Evolutionary conservation across 1,284 basidiomycete species (phyloP), one percentile per base, ranked within the genome.

Genomic region (Ganoderma sp.): DNA sequence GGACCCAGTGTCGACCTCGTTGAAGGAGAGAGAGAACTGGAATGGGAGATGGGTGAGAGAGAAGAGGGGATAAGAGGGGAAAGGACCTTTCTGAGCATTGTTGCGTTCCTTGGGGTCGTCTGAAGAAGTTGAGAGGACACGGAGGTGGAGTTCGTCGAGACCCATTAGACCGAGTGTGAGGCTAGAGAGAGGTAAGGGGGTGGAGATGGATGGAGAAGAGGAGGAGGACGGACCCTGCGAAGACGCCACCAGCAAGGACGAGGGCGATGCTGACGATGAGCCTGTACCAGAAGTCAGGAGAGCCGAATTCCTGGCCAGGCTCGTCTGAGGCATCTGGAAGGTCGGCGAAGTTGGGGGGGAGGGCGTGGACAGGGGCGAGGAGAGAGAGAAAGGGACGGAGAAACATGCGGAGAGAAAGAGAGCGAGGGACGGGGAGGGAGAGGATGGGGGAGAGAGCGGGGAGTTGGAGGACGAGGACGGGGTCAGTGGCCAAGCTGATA

Each of bases 131-230:
- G 93, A 84, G 32, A 97, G 84, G 0, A 98, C 96, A 37, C 94
- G 90, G 22, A 98, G 85, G 76, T 98, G 96, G 56, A 98, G 87
- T 74, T 96, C 93, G 75, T 99, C 97, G 22, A 98, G 88, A 1
- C 97, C 96, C 96, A 98, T 98, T 41, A 98, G 84, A 6, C 94
- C 96, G 25, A 98, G 88, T 0, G 96, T 98, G 64, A 98, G 83
- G 2, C 90, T 90, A 56, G 50, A 68, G 54, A 41, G 32, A 19
- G 41, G 28, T 9, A 7, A 32, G 39, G 32, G 32, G 17, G 42
- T 3, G 17, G 9, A 7, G 39, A 42, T 7, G 43, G 19, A 7
- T 7, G n/a, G 6, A 15, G 1, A 61, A 10, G 50, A 12, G 41
- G 14, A 37, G 37, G 14, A 9, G 10, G 22, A 82, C 89, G 69